These are phyloP conservation scores for Fusarium brachygibbosum DNA, from an alignment of 2,329 filamentous ascomycete genomes.

Conservation along the genomic window DNA sequence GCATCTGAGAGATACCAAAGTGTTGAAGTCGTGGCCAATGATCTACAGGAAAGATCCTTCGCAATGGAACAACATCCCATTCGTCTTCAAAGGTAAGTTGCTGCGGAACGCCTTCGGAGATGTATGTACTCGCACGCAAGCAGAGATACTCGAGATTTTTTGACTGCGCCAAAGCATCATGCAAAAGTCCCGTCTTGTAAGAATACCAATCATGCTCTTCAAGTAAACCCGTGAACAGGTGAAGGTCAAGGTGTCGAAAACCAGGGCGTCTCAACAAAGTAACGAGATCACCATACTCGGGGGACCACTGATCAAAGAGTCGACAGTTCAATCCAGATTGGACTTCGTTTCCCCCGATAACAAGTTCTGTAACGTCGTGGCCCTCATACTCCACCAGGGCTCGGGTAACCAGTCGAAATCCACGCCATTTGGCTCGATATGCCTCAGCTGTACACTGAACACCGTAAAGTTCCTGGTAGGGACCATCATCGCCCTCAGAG, in stretches of 20 bases:
- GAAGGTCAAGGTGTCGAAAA: neutral
- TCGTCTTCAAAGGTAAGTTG: fast-evolving
- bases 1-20: neutral
- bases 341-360: neutral
- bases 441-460: neutral
- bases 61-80: neutral
- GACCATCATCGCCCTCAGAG: neutral
- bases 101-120: fast-evolving
- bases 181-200: neutral
- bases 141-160: neutral
- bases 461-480: neutral
- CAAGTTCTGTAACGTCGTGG: neutral
- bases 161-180: neutral
- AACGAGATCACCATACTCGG: neutral
- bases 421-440: neutral
- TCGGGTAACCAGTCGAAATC: neutral
- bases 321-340: neutral
- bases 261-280: neutral
- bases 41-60: fast-evolving
- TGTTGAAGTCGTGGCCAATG: neutral
- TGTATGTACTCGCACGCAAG: neutral
- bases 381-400: neutral
- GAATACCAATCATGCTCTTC: fast-evolving
- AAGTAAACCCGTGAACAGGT: neutral
- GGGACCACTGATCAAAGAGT: neutral